Conservation (phyloP, 345 rosid genomes). For the Hirschfeldia incana region DNA sequence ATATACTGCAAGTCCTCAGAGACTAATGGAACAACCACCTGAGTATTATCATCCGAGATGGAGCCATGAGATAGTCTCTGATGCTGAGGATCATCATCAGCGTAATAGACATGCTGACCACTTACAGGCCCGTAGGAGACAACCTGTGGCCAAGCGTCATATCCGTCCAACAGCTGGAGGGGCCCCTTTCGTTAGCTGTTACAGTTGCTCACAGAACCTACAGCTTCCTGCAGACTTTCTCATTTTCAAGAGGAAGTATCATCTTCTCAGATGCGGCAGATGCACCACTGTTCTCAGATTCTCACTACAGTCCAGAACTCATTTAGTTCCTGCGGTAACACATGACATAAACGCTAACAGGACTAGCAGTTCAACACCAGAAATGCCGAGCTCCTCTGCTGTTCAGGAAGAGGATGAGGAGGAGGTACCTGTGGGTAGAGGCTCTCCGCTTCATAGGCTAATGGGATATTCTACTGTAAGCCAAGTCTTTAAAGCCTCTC, state of each 20-base stretch:
- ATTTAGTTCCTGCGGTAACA: slow-evolving; percentile 45
- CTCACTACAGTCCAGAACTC: slow-evolving; percentile 58
- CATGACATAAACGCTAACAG: slow-evolving; percentile 32
- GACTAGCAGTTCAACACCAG: slow-evolving; percentile 38
- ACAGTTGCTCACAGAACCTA: slow-evolving; percentile 53
- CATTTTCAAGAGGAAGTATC: slow-evolving; percentile 56
- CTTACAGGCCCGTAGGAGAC: slow-evolving; percentile 43
- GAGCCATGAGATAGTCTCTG: slow-evolving; percentile 48
- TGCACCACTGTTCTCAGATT: slow-evolving; percentile 66
- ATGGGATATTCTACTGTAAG: slow-evolving; percentile 88
- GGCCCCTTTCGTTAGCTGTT: slow-evolving; percentile 72
- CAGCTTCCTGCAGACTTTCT: slow-evolving; percentile 86
- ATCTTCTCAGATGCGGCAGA: slow-evolving; percentile 72
- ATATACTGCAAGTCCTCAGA: slow-evolving; percentile 61
- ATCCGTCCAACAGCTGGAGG: slow-evolving; percentile 80
- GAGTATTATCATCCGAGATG: slow-evolving; percentile 38
- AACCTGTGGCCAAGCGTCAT: slow-evolving; percentile 55
- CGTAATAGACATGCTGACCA: slow-evolving; percentile 39
- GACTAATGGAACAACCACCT: slow-evolving; percentile 49
- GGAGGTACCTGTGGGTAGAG: slow-evolving; percentile 44
- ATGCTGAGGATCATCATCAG: slow-evolving; percentile 42
- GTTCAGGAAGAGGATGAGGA: slow-evolving; percentile 33
- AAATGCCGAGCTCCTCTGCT: slow-evolving; percentile 40
- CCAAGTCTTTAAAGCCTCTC: slow-evolving; percentile 48
- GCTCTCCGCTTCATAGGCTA: slow-evolving; percentile 74